Base-by-base conservation (phyloP, 1,139 yeast genomes). In the Scheffersomyces quercinus region DNA sequence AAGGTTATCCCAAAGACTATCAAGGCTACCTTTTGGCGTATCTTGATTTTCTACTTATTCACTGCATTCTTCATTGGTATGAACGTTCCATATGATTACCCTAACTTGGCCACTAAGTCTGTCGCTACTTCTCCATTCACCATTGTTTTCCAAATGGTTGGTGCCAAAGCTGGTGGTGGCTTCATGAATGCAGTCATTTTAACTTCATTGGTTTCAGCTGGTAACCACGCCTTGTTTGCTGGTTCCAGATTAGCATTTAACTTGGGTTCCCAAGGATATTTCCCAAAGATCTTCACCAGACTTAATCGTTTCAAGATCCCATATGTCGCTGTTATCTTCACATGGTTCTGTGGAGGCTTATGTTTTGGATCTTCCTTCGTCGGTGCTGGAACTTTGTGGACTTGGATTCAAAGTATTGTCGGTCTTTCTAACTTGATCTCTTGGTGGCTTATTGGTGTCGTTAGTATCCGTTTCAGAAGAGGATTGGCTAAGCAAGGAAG, bases 101-200 rank as follows among this genome's bases (percentile, higher is more conserved):
- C 75, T 2, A 58, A 64, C 46, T 65, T 72, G 47, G 52, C 65
- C 38, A 69, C 68, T 26, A 75, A 69, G 37, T 61, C 70, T 4
- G 69, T 75, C 38, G 62, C 76, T 40, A 79, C 86, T 3, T 82
- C 87, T 4, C 88, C 88, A 2, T 83, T 83, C 61, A 82, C 88
- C 4, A 70, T 83, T 50, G 84, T 79, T 5, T 81, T 81, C 64
- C 82, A 77, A 59, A 67, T 75, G 70, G 73, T 62, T 14, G 76
- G 77, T 29, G 72, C 75, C n/a, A 70, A 66, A 47, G 74, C 67
- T 29, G 74, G 65, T 26, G 77, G 75, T 24, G 62, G 70, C 33
- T 72, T 68, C 51, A 71, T 72, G 75, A 71, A 71, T 54, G 75
- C 74, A 1, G 77, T 71, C 16, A 69, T 72, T 36, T 51, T 71